A percentile compares a stretch with the other conserved stretches of the same genome.
Conservation (phyloP, 202 grass and related monocot genomes). For the Setaria viridis region DNA sequence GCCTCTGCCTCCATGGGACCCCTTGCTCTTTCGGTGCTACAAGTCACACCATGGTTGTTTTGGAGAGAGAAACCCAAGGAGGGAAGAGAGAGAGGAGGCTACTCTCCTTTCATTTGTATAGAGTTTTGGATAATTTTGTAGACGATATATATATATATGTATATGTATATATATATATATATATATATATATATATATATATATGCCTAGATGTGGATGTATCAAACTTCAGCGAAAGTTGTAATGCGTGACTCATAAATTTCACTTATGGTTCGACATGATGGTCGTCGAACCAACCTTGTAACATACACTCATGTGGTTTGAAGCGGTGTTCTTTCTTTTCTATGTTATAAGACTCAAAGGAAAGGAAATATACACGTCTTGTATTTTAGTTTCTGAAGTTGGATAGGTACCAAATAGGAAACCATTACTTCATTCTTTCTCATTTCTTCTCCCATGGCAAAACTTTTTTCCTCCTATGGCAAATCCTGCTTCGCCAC, state of each 20-base stretch:
- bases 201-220: not conserved
- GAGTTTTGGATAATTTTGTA: not conserved
- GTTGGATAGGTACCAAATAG: no score
- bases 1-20: slow-evolving; percentile 25
- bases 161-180: not conserved
- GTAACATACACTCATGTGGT: not conserved
- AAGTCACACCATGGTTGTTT: slow-evolving; percentile 58
- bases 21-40: slow-evolving; percentile 54
- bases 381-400: not conserved
- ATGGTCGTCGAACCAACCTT: not conserved
- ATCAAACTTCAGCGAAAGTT: not conserved
- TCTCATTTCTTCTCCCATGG: not conserved
- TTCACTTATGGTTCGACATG: not conserved
- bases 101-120: not conserved
- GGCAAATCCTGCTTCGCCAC: not conserved
- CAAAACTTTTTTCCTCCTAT: not conserved
- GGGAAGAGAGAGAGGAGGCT: no score
- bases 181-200: not conserved
- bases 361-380: not conserved
- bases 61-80: slow-evolving; percentile 37
- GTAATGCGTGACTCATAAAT: not conserved
- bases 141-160: not conserved
- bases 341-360: not conserved
- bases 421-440: not conserved
- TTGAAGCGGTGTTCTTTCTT: not conserved